Evolutionary conservation across 1,284 basidiomycete species (phyloP).

Genomic region (Puccinia polysora): DNA sequence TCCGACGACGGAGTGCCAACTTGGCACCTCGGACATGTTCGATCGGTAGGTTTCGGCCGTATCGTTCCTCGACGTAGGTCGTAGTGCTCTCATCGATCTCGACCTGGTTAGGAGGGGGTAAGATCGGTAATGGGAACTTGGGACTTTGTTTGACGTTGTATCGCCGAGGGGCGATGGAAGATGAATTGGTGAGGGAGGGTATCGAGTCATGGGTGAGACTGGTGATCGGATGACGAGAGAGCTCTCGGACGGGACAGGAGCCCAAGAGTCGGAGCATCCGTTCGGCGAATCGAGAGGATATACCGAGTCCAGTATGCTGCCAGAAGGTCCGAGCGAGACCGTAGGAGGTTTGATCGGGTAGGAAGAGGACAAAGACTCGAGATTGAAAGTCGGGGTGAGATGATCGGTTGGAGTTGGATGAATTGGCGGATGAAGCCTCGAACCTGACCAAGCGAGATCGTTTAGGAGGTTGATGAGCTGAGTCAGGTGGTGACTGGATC

Average conservation of each 20-base stretch:
- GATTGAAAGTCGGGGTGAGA: slow-evolving; percentile 52
- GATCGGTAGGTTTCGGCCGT: slow-evolving; percentile 83
- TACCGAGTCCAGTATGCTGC: slow-evolving; percentile 89
- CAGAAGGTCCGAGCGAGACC: slow-evolving; percentile 82
- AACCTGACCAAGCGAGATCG: slow-evolving; percentile 58
- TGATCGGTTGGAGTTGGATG: slow-evolving; percentile 48
- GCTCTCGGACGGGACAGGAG: slow-evolving; percentile 54
- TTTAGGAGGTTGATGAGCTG: slow-evolving; percentile 66
- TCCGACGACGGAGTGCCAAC: slow-evolving; percentile 74
- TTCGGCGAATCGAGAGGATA: slow-evolving; percentile 82
- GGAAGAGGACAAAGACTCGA: slow-evolving; percentile 67
- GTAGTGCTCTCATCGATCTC: slow-evolving; percentile 57
- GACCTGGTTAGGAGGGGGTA: slow-evolving; percentile 32
- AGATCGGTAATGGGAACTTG: neutral
- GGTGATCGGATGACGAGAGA: slow-evolving; percentile 49
- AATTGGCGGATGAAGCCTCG: slow-evolving; percentile 45
- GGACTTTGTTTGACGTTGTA: slow-evolving; percentile 20
- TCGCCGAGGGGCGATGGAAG: neutral
- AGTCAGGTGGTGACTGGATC: slow-evolving; percentile 55
- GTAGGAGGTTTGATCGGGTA: slow-evolving; percentile 57
- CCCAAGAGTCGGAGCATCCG: slow-evolving; percentile 68
- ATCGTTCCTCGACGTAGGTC: slow-evolving; percentile 80
- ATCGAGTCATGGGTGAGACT: neutral
- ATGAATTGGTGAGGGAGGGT: neutral
- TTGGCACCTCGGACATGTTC: slow-evolving; percentile 73